Evolutionary conservation across 2,329 filamentous ascomycete species (phyloP).

Genomic region (Alternaria viburni): DNA sequence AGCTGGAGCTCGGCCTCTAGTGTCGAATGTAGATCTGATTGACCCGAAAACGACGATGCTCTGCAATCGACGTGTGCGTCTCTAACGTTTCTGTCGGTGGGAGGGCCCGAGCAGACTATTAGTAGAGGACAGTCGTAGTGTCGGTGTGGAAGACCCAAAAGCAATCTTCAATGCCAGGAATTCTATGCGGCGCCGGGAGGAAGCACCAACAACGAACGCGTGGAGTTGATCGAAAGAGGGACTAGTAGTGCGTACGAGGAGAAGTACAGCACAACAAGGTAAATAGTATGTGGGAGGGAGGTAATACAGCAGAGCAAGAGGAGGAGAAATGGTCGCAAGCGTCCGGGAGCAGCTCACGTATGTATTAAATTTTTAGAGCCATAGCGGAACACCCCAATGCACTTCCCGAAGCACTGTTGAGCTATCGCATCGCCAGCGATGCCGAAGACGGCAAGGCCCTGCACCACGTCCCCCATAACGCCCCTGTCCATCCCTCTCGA

Average conservation of each 20-base stretch:
- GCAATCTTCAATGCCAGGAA: conserved; percentile 8
- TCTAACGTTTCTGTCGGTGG: conserved; percentile 23
- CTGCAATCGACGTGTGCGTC: not conserved
- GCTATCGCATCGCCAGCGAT: conserved; percentile 40
- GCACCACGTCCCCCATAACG: conserved; percentile 22
- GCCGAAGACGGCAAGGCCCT: conserved; percentile 33
- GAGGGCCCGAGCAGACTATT: conserved; percentile 28
- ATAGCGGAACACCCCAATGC: conserved; percentile 36
- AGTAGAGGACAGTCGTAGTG: conserved; percentile 21
- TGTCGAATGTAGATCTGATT: conserved; percentile 23
- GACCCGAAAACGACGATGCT: conserved; percentile 5
- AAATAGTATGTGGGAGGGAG: conserved; percentile 5
- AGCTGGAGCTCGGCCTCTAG: conserved; percentile 33
- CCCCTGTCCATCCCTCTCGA: conserved; percentile 23
- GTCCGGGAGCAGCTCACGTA: conserved; percentile 1
- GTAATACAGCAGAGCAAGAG: conserved; percentile 9
- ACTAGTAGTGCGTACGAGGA: conserved; percentile 14
- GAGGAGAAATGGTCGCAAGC: conserved; percentile 8
- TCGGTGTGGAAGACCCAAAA: conserved; percentile 9
- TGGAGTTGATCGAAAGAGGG: not conserved
- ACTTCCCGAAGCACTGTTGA: conserved; percentile 45
- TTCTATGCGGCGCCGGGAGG: conserved; percentile 18
- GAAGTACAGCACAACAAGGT: conserved; percentile 10
- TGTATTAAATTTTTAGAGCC: conserved; percentile 36
- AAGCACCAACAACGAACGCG: conserved; percentile 28